These are phyloP conservation scores for Tephrocybe sp. DNA, from an alignment of 768 basidiomycete species.

Conservation along the genomic window DNA sequence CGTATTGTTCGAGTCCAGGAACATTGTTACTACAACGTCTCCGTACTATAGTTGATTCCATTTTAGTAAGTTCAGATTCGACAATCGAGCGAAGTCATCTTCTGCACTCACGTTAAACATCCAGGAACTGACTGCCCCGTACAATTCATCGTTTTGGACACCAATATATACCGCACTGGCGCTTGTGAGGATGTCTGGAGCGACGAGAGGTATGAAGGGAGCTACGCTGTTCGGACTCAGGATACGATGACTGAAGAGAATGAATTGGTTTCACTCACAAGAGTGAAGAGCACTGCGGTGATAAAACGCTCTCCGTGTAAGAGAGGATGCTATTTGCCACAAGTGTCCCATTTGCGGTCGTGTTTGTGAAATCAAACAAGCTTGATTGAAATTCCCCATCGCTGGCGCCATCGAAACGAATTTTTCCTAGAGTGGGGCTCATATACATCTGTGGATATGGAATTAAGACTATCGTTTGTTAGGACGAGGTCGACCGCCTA, in stretches of 20 bases:
- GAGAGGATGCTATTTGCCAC: slow-evolving; percentile 23
- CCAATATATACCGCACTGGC: slow-evolving; percentile 26
- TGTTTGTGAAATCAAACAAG: slow-evolving; percentile 26
- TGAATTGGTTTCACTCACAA: slow-evolving; percentile 24
- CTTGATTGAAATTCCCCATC: slow-evolving; percentile 22
- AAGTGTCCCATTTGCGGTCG: slow-evolving; percentile 22
- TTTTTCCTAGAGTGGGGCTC: slow-evolving; percentile 24
- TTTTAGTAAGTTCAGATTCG: slow-evolving; percentile 1
- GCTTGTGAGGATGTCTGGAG: slow-evolving; percentile 21
- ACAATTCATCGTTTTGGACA: slow-evolving; percentile 23
- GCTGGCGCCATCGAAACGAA: slow-evolving; percentile 23
- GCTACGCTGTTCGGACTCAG: slow-evolving; percentile 7
- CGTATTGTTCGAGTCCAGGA: slow-evolving; percentile 23
- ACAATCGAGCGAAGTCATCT: too few species aligned
- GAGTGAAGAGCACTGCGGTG: slow-evolving; percentile 22
- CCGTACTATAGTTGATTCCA: background rate
- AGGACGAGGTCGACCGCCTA: background rate
- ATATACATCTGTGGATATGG: slow-evolving; percentile 22
- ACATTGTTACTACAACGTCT: slow-evolving; percentile 10
- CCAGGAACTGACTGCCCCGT: slow-evolving; percentile 22
- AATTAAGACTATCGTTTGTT: background rate
- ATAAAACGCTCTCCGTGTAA: slow-evolving; percentile 17
- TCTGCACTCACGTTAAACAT: slow-evolving; percentile 11
- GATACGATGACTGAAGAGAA: background rate
- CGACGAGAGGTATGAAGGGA: slow-evolving; percentile 24